Evolutionary conservation across 1,284 basidiomycete genomes (phyloP).

Genomic region (Xerocomus minutiporus): DNA sequence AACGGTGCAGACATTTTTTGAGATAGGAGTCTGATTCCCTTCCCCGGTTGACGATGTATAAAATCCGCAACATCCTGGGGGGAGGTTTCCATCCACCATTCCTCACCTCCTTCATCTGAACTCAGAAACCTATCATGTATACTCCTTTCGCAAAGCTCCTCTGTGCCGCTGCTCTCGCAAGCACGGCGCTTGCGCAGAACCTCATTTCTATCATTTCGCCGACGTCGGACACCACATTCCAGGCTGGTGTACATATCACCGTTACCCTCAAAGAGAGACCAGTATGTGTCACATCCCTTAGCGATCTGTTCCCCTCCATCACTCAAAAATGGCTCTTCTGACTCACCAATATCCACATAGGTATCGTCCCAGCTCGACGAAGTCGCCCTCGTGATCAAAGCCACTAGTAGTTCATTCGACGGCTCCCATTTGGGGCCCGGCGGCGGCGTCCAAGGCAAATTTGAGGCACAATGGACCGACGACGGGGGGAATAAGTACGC

Average conservation of each 20-base stretch:
- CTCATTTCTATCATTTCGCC: not conserved
- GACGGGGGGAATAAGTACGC: not conserved
- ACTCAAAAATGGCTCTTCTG: no score
- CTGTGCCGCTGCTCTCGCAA: not conserved
- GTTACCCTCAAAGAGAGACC: not conserved
- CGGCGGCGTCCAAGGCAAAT: not conserved
- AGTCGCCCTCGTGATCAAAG: not conserved
- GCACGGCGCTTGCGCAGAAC: not conserved
- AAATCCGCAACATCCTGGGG: no score
- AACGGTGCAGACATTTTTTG: no score
- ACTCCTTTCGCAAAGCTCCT: not conserved
- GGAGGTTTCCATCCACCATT: no score
- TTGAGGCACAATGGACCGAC: not conserved
- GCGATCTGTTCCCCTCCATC: not conserved
- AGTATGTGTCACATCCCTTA: not conserved
- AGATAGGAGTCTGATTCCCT: no score
- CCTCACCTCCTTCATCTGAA: no score
- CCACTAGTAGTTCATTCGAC: not conserved
- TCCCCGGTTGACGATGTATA: no score
- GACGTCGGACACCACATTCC: not conserved
- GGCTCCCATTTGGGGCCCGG: not conserved
- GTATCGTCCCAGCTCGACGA: not conserved
- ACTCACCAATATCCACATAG: slow-evolving; percentile 12
- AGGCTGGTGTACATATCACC: not conserved
- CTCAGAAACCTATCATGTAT: not conserved